Conservation (phyloP, 116 monocot genomes). For the Posidonia oceanica region DNA sequence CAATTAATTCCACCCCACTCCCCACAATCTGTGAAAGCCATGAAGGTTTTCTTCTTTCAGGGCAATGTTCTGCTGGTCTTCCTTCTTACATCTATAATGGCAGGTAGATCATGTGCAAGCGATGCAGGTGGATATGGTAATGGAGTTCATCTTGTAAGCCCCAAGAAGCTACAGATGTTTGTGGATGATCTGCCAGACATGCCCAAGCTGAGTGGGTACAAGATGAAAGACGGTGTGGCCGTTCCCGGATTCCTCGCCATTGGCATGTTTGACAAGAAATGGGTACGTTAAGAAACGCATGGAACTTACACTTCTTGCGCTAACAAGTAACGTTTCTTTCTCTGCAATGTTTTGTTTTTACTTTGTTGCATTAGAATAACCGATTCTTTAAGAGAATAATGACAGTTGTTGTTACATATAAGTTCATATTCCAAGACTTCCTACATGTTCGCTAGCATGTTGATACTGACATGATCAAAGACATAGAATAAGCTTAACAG, state of each 20-base stretch:
- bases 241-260: conserved; percentile 10
- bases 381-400: too few relatives aligned
- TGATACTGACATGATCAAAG: too few relatives aligned
- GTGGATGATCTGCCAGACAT: conserved; percentile 19
- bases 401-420: too few relatives aligned
- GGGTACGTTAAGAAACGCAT: conserved; percentile 2
- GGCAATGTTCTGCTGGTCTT: neutral
- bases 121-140: neutral
- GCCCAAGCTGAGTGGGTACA: conserved; percentile 15
- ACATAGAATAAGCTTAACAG: too few relatives aligned
- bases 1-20: too few relatives aligned
- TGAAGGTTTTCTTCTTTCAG: neutral
- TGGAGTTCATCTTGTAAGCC: neutral
- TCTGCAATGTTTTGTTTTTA: too few relatives aligned
- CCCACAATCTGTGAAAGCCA: too few relatives aligned
- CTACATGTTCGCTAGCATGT: too few relatives aligned
- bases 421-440: too few relatives aligned
- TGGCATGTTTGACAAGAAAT: conserved; percentile 25
- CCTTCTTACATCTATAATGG: neutral
- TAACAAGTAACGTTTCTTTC: too few relatives aligned
- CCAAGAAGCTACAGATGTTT: conserved; percentile 12
- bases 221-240: neutral
- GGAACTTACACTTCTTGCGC: neutral
- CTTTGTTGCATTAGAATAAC: too few relatives aligned
- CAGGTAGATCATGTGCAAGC: conserved; percentile 2